A percentile compares a stretch with the other conserved stretches of the same genome.
Evolutionary conservation across 805 yeast genomes (phyloP).

Genomic region (Nakazawaea sp.): DNA sequence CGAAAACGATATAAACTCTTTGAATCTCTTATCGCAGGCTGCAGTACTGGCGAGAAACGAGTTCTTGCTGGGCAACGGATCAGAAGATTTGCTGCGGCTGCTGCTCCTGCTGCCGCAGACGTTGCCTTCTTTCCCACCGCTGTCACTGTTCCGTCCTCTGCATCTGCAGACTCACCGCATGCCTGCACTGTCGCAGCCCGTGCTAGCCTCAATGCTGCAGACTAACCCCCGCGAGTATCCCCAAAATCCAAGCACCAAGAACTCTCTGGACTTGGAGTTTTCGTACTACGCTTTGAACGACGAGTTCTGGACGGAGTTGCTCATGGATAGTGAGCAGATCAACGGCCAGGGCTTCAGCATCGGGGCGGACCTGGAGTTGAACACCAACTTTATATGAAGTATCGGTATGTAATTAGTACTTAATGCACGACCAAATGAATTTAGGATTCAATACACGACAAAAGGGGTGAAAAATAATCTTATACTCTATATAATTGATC

Average conservation of each 20-base stretch:
- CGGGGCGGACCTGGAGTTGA: too few species aligned
- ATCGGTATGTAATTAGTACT: too few species aligned
- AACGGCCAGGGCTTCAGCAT: too few species aligned
- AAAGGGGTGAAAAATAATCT: too few species aligned
- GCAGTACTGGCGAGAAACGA: constrained; percentile 15
- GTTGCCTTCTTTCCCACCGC: constrained; percentile 1
- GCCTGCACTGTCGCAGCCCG: neutral
- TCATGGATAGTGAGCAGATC: constrained; percentile 22
- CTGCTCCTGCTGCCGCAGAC: neutral
- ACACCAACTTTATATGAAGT: constrained; percentile 1
- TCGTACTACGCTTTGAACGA: constrained; percentile 54
- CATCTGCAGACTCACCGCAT: neutral
- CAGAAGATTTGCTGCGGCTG: neutral
- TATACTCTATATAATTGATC: too few species aligned
- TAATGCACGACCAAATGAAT: too few species aligned
- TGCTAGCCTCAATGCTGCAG: neutral
- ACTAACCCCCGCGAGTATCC: neutral
- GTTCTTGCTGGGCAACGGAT: neutral
- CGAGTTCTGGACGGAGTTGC: constrained; percentile 64
- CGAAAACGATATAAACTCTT: neutral
- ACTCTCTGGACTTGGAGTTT: constrained; percentile 28
- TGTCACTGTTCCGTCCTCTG: neutral
- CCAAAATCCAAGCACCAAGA: neutral
- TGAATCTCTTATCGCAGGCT: constrained; percentile 24
- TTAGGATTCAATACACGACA: too few species aligned